These are phyloP conservation scores for Naganishia sp. DNA, from an alignment of 1,284 basidiomycete species.

Conservation along the genomic window DNA sequence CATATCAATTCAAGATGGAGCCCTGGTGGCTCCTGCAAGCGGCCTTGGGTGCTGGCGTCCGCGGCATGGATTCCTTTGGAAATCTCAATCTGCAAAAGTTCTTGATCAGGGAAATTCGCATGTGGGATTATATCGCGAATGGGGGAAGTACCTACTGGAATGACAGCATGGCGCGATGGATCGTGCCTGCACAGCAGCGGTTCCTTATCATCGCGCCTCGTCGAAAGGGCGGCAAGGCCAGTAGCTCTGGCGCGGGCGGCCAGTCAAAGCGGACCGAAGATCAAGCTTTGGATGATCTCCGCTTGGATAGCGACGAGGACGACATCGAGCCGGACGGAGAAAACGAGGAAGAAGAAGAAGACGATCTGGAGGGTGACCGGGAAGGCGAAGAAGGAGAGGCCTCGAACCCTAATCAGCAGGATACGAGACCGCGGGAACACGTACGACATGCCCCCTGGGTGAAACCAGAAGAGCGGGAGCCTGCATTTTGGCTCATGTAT, in stretches of 20 bases:
- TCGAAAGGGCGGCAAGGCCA: neutral
- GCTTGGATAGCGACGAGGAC: conserved; percentile 22
- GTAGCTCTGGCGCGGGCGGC: neutral
- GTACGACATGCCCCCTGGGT: conserved; percentile 20
- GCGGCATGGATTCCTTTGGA: conserved; percentile 18
- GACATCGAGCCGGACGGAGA: conserved; percentile 28
- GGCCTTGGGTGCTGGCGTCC: conserved; percentile 28
- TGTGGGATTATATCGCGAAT: conserved; percentile 29
- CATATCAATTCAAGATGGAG: conserved; percentile 31
- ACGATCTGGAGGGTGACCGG: conserved; percentile 31
- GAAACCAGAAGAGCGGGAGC: conserved; percentile 69
- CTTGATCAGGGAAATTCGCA: conserved; percentile 25
- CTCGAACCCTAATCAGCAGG: neutral
- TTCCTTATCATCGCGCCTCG: neutral
- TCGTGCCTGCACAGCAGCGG: conserved; percentile 3
- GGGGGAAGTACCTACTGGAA: conserved; percentile 31
- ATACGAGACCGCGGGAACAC: conserved; percentile 1
- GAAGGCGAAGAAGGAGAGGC: conserved; percentile 32
- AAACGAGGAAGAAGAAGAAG: conserved; percentile 33
- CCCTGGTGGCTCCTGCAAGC: conserved; percentile 29
- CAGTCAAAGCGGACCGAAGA: neutral
- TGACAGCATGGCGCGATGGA: conserved; percentile 31
- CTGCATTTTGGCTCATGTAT: conserved; percentile 75
- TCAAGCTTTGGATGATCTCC: neutral
- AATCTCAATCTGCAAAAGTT: conserved; percentile 34